phyloP scores from a whole-genome alignment of 2,329 filamentous ascomycete genomes.

The Fusarium hostae region DNA sequence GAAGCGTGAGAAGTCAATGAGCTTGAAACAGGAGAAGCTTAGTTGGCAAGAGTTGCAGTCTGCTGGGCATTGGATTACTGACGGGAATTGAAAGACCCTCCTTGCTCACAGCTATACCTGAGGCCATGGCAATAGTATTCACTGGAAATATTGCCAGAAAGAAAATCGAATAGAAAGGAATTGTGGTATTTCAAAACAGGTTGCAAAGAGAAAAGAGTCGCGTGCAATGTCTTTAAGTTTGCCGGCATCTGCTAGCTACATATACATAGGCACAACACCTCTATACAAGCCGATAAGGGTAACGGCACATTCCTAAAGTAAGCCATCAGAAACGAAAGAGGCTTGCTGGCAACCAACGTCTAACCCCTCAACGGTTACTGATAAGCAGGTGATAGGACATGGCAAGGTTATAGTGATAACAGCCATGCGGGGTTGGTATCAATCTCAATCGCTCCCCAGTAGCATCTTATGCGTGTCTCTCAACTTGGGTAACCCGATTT shows the following conservation, averaged over 20 bases:
- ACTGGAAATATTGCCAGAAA: not conserved
- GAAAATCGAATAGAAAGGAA: not conserved
- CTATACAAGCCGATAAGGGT: conserved; percentile 10
- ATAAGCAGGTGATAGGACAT: conserved; percentile 24
- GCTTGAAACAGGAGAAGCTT: conserved; percentile 18
- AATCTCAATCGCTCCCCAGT: not conserved
- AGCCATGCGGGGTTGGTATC: conserved; percentile 26
- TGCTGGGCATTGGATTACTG: conserved; percentile 36
- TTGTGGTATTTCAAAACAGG: not conserved
- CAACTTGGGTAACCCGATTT: conserved; percentile 9
- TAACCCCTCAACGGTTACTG: conserved; percentile 21
- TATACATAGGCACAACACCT: not conserved
- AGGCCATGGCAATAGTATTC: conserved; percentile 38
- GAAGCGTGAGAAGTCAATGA: conserved; percentile 75
- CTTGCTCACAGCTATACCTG: conserved; percentile 59
- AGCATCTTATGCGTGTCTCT: conserved; percentile 12
- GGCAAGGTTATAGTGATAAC: conserved; percentile 10
- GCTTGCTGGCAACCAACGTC: conserved; percentile 6
- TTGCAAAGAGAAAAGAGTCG: not conserved
- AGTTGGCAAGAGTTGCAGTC: not conserved
- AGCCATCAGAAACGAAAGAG: not conserved
- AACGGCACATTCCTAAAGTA: not conserved
- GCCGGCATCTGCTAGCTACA: conserved; percentile 1
- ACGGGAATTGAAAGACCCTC: conserved; percentile 67
- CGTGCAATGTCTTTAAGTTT: not conserved